Conservation (phyloP, 2,329 filamentous ascomycete species). For the Fusarium albosuccineum region DNA sequence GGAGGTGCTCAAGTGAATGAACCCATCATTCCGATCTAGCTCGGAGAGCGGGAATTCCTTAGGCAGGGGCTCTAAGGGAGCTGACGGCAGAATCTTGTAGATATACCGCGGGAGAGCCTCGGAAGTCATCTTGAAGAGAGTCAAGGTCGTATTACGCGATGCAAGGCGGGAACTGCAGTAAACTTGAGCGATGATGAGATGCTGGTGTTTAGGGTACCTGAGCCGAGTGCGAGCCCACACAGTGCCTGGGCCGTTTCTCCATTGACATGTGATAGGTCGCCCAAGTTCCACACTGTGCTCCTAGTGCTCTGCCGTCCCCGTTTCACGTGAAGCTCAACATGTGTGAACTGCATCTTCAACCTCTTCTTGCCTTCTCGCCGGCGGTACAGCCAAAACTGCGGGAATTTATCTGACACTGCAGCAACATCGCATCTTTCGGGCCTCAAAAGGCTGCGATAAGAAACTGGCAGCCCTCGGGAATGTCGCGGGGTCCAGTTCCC, state of each 20-base stretch:
- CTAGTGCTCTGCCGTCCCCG: conserved; percentile 2
- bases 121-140: conserved; percentile 45
- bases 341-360: conserved; percentile 26
- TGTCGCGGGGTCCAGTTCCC: conserved; percentile 72
- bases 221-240: conserved; percentile 19
- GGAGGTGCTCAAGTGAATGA: conserved; percentile 71
- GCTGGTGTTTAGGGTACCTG: conserved; percentile 26
- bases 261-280: background rate
- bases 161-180: background rate
- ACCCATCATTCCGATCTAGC: conserved; percentile 71
- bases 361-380: conserved; percentile 5
- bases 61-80: conserved; percentile 67
- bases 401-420: conserved; percentile 33
- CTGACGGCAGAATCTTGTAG: conserved; percentile 71
- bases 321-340: conserved; percentile 35
- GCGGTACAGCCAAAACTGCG: conserved; percentile 12
- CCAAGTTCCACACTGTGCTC: conserved; percentile 22
- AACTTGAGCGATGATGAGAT: conserved; percentile 4
- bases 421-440: conserved; percentile 37
- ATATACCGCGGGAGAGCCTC: conserved; percentile 58
- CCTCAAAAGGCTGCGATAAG: conserved; percentile 21
- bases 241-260: background rate
- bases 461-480: conserved; percentile 43
- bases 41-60: conserved; percentile 68
- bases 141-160: background rate